Percentiles rank a stretch among this genome's conserved stretches.
phyloP scores from a whole-genome alignment of 1,139 yeast genomes.

The Yamadazyma kanchanaburiensis region DNA sequence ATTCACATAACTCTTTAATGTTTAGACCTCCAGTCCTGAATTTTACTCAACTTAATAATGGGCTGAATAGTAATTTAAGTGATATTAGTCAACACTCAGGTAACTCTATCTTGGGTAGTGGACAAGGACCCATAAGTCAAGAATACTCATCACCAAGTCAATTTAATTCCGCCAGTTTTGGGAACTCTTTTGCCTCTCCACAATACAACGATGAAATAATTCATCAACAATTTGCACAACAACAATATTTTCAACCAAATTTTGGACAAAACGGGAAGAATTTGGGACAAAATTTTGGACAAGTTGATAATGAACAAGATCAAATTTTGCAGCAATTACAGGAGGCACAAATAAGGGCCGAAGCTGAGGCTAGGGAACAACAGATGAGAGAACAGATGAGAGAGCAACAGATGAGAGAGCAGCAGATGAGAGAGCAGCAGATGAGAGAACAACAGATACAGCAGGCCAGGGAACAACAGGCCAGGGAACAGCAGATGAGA shows the following conservation, averaged over 20 bases:
- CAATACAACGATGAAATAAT: conserved; percentile 17
- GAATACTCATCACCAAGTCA: background rate
- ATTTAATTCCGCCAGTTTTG: background rate
- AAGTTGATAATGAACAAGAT: no score
- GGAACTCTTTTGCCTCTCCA: conserved; percentile 11
- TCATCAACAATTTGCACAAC: conserved; percentile 16
- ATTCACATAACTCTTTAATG: conserved; percentile 29
- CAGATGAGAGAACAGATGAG: no score
- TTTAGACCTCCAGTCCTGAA: conserved; percentile 38
- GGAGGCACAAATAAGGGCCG: no score
- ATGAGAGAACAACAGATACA: no score
- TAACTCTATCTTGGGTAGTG: conserved; percentile 3
- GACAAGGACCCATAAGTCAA: background rate
- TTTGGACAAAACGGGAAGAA: background rate
- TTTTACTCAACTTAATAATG: conserved; percentile 43
- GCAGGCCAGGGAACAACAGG: no score
- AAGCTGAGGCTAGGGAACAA: no score
- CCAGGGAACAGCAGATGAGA: no score
- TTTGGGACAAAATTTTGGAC: background rate
- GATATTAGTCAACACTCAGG: conserved; percentile 12
- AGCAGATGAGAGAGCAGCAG: no score
- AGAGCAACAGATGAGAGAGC: no score
- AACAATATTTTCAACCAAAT: conserved; percentile 9
- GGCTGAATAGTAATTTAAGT: conserved; percentile 36
- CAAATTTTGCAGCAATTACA: no score